Evolutionary conservation across 176 grass and related monocot species (phyloP).

Genomic region (Triticum urartu): DNA sequence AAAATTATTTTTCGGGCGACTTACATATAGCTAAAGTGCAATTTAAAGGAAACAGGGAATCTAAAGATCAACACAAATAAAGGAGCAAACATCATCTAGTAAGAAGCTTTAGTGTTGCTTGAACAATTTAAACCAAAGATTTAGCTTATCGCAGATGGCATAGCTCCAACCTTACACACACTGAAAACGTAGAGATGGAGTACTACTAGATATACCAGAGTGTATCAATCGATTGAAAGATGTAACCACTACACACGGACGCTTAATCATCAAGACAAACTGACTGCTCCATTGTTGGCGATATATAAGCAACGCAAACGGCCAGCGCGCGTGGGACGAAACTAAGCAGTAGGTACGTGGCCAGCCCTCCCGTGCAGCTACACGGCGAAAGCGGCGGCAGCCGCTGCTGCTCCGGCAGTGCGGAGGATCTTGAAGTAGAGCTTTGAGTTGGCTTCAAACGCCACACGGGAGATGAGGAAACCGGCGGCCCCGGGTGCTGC

Average conservation of each 20-base stretch:
- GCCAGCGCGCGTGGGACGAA: not conserved
- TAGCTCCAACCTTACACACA: not conserved
- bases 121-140: not conserved
- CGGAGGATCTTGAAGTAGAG: not conserved
- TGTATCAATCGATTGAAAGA: too few relatives aligned
- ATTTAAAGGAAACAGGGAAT: not conserved
- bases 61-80: not conserved
- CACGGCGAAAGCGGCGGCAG: not conserved
- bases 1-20: too few relatives aligned
- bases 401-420: not conserved
- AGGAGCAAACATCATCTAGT: not conserved
- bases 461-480: not conserved
- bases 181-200: not conserved
- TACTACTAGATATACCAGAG: not conserved
- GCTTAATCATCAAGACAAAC: too few relatives aligned
- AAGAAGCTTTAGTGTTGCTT: not conserved
- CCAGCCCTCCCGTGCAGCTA: not conserved
- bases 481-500: not conserved
- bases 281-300: too few relatives aligned
- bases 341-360: not conserved
- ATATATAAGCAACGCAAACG: too few relatives aligned
- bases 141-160: not conserved
- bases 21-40: too few relatives aligned
- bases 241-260: not conserved
- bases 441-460: not conserved